A percentile compares a stretch with the other conserved stretches of the same genome.
phyloP scores from a whole-genome alignment of 768 basidiomycete species.

The Suillus paluster region DNA sequence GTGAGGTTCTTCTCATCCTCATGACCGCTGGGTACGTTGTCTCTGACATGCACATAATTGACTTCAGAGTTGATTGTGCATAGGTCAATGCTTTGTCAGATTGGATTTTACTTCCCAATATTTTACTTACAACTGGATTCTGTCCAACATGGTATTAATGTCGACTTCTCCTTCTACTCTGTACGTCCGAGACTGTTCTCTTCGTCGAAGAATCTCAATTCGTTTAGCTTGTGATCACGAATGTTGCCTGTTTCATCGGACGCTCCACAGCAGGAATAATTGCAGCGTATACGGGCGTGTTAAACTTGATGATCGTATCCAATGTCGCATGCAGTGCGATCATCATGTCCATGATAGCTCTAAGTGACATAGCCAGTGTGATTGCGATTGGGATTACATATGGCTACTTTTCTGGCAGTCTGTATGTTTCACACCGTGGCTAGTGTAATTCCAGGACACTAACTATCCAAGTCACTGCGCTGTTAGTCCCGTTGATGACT shows the following conservation, averaged over 20 bases:
- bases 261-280: slow-evolving; percentile 48
- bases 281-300: slow-evolving; percentile 43
- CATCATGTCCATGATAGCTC: slow-evolving; percentile 46
- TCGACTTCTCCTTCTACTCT: slow-evolving; percentile 52
- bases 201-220: not conserved
- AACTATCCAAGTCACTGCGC: slow-evolving; percentile 31
- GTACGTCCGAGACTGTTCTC: slow-evolving; percentile 26
- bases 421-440: slow-evolving; percentile 16
- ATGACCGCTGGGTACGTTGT: slow-evolving; percentile 1
- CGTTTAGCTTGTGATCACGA: slow-evolving; percentile 50
- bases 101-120: slow-evolving; percentile 50
- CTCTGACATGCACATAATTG: not conserved
- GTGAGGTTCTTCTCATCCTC: not conserved
- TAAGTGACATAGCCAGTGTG: slow-evolving; percentile 37
- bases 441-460: not conserved
- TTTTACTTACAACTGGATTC: slow-evolving; percentile 58
- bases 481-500: slow-evolving; percentile 44
- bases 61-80: not conserved
- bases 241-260: slow-evolving; percentile 51
- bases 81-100: slow-evolving; percentile 27
- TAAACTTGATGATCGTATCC: slow-evolving; percentile 38
- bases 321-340: slow-evolving; percentile 37
- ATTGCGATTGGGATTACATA: slow-evolving; percentile 44
- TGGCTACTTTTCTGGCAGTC: slow-evolving; percentile 48
- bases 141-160: slow-evolving; percentile 46